Conservation (phyloP, 805 yeast genomes). For the Nakazawaea ambrosiae region DNA sequence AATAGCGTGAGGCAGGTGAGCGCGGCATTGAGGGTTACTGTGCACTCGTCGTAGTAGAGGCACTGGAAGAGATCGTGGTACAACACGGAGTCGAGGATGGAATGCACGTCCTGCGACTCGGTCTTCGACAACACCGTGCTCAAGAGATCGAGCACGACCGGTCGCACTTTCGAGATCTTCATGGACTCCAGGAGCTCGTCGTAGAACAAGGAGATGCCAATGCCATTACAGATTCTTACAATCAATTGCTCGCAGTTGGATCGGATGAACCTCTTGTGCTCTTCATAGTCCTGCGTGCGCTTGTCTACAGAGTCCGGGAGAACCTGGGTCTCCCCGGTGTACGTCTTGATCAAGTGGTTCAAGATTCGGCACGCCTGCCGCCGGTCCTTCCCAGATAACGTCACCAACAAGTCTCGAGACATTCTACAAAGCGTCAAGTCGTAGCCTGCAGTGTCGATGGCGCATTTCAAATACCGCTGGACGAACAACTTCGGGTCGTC, state of each 20-base stretch:
- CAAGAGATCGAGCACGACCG: conserved; percentile 31
- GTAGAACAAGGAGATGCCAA: conserved; percentile 22
- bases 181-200: conserved; percentile 29
- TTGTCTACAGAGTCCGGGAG: conserved; percentile 7
- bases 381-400: conserved; percentile 17
- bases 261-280: conserved; percentile 40
- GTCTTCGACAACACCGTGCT: conserved; percentile 25
- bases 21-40: conserved; percentile 30
- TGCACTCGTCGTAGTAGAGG: conserved; percentile 33
- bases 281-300: conserved; percentile 32
- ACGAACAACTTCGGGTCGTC: conserved; percentile 41
- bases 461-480: conserved; percentile 37
- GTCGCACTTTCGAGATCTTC: conserved; percentile 25
- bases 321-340: conserved; percentile 17
- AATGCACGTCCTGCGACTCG: conserved; percentile 17
- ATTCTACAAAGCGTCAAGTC: conserved; percentile 28
- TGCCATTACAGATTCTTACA: conserved; percentile 18
- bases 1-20: conserved; percentile 26
- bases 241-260: conserved; percentile 35
- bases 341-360: conserved; percentile 15
- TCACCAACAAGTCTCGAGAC: conserved; percentile 22
- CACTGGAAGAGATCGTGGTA: conserved; percentile 20
- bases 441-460: conserved; percentile 54
- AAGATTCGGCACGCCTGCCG: conserved; percentile 15
- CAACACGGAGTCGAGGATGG: not conserved